Conservation (phyloP, 495 filamentous ascomycete species). For the Massariosphaeria phaeospora region DNA sequence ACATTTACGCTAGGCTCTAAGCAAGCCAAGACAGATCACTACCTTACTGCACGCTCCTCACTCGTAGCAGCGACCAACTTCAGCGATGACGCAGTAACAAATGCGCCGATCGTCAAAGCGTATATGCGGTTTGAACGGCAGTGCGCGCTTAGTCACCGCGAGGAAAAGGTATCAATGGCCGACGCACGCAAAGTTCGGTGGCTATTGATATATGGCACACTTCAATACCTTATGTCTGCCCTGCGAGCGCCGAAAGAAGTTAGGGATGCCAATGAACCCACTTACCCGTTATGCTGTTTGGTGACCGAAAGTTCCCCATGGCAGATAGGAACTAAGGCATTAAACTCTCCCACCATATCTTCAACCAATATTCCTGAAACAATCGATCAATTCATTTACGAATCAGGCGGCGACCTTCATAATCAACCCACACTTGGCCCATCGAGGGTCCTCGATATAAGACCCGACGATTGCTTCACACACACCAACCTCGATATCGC, state of each 20-base stretch:
- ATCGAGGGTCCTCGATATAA: slow-evolving; percentile 28
- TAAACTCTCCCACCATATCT: slow-evolving; percentile 2
- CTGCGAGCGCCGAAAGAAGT: slow-evolving; percentile 40
- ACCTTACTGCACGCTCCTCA: slow-evolving; percentile 33
- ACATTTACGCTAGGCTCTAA: slow-evolving; percentile 35
- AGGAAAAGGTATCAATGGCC: slow-evolving; percentile 41
- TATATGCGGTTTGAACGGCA: slow-evolving; percentile 47
- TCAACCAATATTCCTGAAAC: slow-evolving; percentile 20
- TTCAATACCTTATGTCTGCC: slow-evolving; percentile 51
- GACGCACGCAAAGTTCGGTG: slow-evolving; percentile 53
- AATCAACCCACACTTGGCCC: background rate
- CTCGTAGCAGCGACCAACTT: slow-evolving; percentile 44
- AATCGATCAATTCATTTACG: slow-evolving; percentile 12
- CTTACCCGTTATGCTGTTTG: slow-evolving; percentile 41
- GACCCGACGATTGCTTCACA: slow-evolving; percentile 41
- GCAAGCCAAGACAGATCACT: slow-evolving; percentile 34
- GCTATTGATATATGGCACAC: slow-evolving; percentile 65
- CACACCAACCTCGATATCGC: slow-evolving; percentile 22
- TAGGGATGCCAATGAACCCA: slow-evolving; percentile 32
- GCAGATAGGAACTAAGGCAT: slow-evolving; percentile 15
- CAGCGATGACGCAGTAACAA: slow-evolving; percentile 33
- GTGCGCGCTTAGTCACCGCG: slow-evolving; percentile 36
- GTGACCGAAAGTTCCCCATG: slow-evolving; percentile 32
- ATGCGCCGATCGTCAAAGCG: slow-evolving; percentile 41
- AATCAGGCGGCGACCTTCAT: background rate